Base-by-base conservation (phyloP, 352 stramenopile genomes). In the Globisporangium camurandrum region DNA sequence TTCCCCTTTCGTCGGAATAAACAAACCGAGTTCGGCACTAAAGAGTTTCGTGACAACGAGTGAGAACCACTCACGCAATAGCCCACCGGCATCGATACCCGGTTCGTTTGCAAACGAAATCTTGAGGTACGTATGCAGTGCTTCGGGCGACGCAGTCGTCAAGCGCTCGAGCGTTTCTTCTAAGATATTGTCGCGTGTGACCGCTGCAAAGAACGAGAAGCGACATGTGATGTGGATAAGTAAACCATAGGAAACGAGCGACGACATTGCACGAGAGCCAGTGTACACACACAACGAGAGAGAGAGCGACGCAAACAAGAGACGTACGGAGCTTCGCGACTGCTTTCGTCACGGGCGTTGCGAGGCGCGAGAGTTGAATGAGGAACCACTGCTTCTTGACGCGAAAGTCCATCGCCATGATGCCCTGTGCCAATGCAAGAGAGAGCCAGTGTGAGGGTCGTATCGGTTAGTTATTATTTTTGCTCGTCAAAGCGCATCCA, bases 381-480 rank as follows among this genome's bases (percentile, higher is more conserved):
- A 90, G 67, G 62, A 90, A 90, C 78, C 78, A 90, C 58, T 86
- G 77, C 58, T 90, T 90, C 62, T 90, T 90, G 45, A 74, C 64
- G 11, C 70, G 75, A 43, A 90, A 90, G 22, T 79, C 64, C 46
- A 90, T 65, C 27, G 78, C 78, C 75, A 88, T 90, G 49, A 88
- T 72, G 33, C 78, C 78, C 60, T 77, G n/a, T n/a, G 37, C 1
- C 62, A 16, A 45, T 12, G 40, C 36, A 28, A 16, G 3, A 19
- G 43, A 34, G 6, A 27, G 36, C 16, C 26, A 5, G 16, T 9
- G 12, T 14, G 17, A 34, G 2, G 46, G 5, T 42, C 40, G 7
- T 34, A 14, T n/a, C n/a, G n/a, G n/a, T n/a, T n/a, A n/a, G n/a
- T n/a, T n/a, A n/a, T n/a, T n/a, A n/a, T n/a, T n/a, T n/a, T n/a